phyloP scores from a whole-genome alignment of 2,329 filamentous ascomycete species.

The Epichloe uncinata region DNA sequence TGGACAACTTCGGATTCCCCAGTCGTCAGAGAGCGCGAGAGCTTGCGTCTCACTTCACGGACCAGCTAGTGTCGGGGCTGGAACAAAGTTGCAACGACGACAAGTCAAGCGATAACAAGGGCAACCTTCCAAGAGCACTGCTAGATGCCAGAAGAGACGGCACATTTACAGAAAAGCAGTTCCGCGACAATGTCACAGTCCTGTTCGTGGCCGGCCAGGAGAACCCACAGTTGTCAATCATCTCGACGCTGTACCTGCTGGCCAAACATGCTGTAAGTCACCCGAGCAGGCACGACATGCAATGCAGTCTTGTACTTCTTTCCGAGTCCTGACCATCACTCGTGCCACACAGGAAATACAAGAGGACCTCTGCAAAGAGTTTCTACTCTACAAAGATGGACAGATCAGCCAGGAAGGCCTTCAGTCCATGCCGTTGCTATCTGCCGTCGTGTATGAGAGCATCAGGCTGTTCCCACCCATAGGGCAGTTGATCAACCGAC shows the following conservation, averaged over 20 bases:
- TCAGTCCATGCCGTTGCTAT: conserved; percentile 27
- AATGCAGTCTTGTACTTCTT: background rate
- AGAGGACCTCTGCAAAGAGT: conserved; percentile 17
- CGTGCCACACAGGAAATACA: conserved; percentile 13
- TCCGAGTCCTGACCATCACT: background rate
- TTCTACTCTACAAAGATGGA: conserved; percentile 9
- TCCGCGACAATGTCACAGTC: conserved; percentile 26
- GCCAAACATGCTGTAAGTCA: conserved; percentile 17
- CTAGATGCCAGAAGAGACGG: conserved; percentile 12
- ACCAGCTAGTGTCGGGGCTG: conserved; percentile 10
- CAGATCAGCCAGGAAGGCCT: conserved; percentile 9
- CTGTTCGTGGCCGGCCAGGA: conserved; percentile 28
- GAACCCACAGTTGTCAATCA: conserved; percentile 25
- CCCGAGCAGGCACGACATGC: background rate
- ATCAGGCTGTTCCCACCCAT: conserved; percentile 36
- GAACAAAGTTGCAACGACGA: conserved; percentile 6
- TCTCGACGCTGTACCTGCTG: conserved; percentile 23
- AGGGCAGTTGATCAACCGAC: conserved; percentile 34
- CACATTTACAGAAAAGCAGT: conserved; percentile 21
- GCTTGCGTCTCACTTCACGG: conserved; percentile 14
- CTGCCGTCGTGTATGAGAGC: conserved; percentile 30
- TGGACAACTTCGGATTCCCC: conserved; percentile 16
- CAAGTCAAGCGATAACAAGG: background rate
- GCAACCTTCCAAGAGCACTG: conserved; percentile 10
- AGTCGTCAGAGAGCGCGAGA: conserved; percentile 14